Conservation (phyloP, 2,329 filamentous ascomycete genomes). For the Aspergillus carbonarius region DNA sequence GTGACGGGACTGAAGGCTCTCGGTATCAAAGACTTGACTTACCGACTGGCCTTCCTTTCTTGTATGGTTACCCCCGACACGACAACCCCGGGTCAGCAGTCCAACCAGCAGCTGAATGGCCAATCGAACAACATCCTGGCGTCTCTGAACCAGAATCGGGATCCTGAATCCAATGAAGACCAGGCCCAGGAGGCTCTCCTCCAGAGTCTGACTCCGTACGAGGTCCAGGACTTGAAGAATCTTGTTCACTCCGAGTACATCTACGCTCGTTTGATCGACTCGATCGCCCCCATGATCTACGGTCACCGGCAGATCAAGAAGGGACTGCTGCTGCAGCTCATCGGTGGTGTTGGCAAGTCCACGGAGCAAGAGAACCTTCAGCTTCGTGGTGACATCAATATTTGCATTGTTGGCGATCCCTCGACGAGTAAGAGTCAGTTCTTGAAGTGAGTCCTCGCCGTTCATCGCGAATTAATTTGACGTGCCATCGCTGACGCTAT, state of each 20-base stretch:
- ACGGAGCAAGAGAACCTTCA: constrained; percentile 88
- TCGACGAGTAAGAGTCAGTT: constrained; percentile 98
- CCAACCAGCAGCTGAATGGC: constrained; percentile 66
- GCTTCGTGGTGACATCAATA: constrained; percentile 95
- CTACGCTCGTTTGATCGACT: constrained; percentile 88
- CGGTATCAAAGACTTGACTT: constrained; percentile 92
- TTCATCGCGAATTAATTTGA: too few species aligned
- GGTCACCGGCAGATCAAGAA: constrained; percentile 98
- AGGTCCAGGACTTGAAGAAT: constrained; percentile 85
- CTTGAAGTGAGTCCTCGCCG: constrained; percentile 62
- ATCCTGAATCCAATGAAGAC: constrained; percentile 72
- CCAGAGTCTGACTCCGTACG: constrained; percentile 76
- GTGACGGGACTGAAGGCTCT: constrained; percentile 87
- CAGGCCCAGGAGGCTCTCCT: constrained; percentile 85
- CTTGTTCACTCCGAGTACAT: constrained; percentile 98
- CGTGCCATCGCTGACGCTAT: background rate
- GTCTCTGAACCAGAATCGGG: constrained; percentile 71
- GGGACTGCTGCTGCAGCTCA: constrained; percentile 85
- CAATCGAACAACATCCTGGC: constrained; percentile 82
- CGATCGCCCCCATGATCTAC: constrained; percentile 94
- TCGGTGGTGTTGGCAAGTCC: constrained; percentile 91
- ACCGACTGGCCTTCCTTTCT: constrained; percentile 91
- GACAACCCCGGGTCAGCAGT: constrained; percentile 72
- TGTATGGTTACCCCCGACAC: constrained; percentile 95
- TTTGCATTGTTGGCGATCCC: constrained; percentile 95